Evolutionary conservation across 2,329 filamentous ascomycete genomes (phyloP), one percentile per base, ranked within the genome.

Genomic region (Hypoxylon sp.): DNA sequence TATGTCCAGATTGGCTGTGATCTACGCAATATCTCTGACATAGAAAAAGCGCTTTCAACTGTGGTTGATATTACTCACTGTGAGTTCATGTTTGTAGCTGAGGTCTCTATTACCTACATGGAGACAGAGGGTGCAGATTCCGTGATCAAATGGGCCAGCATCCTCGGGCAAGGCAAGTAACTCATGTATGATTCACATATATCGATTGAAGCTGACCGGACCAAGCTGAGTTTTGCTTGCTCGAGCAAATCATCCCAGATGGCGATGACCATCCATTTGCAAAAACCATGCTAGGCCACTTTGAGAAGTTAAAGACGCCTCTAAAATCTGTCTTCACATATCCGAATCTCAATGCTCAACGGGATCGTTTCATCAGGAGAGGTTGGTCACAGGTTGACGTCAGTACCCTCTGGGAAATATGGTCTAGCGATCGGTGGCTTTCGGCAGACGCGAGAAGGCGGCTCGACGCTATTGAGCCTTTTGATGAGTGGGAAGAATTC

Each of bases 401-500:
- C 48, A 87, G 87, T 77, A 93, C 90, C 73, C 82, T 98, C 10
- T 97, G 94, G 93, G 87, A 93, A 61, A 83, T 94, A 0, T 98
- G 94, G 94, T 88, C 86, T 10, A 88, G 92, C 71, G 82, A 88
- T 13, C 76, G 81, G 2, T 94, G 94, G 77, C 80, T 97, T 19
- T 84, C 83, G 5, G 75, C 85, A 0, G 79, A 84, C 0, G 86
- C 93, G 68, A 87, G 93, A 69, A 81, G 77, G 37, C 81, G 81
- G 10, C 80, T 98, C 13, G 91, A 97, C 73, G 76, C 81, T 0
- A 80, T 94, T 15, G 95, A 98, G 75, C 89, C 91, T 0, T 98
- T 98, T 76, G 95, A 98, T 78, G 94, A 98, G 80, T 97, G 93
- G 93, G 95, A 98, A 79, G 95, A 98, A 75, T 94, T 98, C 76